phyloP scores from a whole-genome alignment of 176 grass and related monocot species.

The Areca catechu region DNA sequence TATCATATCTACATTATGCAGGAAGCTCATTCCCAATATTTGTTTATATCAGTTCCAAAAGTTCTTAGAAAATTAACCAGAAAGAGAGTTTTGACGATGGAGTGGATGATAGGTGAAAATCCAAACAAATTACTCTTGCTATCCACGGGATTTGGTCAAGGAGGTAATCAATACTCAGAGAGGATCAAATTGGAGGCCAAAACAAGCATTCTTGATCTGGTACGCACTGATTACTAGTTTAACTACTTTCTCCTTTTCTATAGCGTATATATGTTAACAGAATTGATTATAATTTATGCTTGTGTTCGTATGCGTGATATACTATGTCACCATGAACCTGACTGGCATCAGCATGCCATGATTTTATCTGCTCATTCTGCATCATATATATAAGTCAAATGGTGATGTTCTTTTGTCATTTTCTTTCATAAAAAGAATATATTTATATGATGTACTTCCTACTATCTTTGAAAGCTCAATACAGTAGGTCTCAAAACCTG shows the following conservation, averaged over 20 bases:
- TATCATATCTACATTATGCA: constrained; percentile 23
- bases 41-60: constrained; percentile 80
- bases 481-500: too few species aligned
- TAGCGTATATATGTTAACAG: background rate
- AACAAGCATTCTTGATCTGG: constrained; percentile 75
- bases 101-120: constrained; percentile 83
- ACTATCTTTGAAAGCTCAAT: background rate
- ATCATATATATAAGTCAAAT: too few species aligned
- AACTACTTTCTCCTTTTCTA: too few species aligned
- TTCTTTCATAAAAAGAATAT: too few species aligned
- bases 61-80: constrained; percentile 61
- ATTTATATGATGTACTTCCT: background rate
- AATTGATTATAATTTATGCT: background rate
- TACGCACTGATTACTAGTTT: constrained; percentile 21
- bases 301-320: too few species aligned
- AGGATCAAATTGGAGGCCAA: constrained; percentile 57
- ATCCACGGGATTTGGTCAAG: constrained; percentile 38
- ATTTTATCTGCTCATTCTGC: too few species aligned
- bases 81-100: constrained; percentile 87
- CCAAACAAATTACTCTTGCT: constrained; percentile 68
- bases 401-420: too few species aligned
- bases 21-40: constrained; percentile 78
- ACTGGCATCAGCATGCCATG: too few species aligned
- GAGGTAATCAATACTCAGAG: constrained; percentile 25
- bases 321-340: too few species aligned